Base-by-base conservation (phyloP, 345 rosid genomes). In the Stellera chamaejasme region DNA sequence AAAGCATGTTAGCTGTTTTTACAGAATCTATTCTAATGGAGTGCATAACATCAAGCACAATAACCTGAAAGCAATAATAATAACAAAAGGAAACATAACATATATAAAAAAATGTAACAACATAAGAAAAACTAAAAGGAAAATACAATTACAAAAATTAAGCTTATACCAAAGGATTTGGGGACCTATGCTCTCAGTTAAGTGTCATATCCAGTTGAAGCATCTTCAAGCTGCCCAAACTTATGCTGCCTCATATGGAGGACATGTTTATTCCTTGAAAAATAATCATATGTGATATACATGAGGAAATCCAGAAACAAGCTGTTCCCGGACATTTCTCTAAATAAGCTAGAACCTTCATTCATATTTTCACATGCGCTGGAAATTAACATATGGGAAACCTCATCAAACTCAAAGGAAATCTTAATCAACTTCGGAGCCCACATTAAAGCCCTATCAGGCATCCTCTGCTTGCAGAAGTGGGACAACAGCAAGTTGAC, bases 401-500 rank as follows among this genome's bases (percentile, higher is more conserved):
- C 59, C 54, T 81, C 81, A 64, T 87, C 86, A 55, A 83, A 77
- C 52, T 70, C 70, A 64, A 87, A 79, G 51, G 85, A 74, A 64
- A 76, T 74, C 54, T 81, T 85, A 60, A 67, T 74, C 52, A 87
- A 67, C 76, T 74, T 81, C 79, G 76, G 82, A 56, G 73, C 75
- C 95, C 95, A 87, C 60, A 70, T 56, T 53, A 83, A 50, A 26
- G 85, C 58, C 74, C 66, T 83, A 59, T 81, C 76, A 5, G 88
- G 81, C 84, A 87, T 77, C 47, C 95, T 90, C 27, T 79, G 90
- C 75, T 71, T 81, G 79, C 63, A 79, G 52, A 77, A 81, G 14
- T 79, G 82, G 42, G 95, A 75, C 63, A 87, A 48, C 43, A 87
- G 63, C 13, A 72, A 60, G 55, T 87, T 87, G 52, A 60, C 59